Base-by-base conservation (phyloP, 768 basidiomycete species). In the Boletus rubescentipes region DNA sequence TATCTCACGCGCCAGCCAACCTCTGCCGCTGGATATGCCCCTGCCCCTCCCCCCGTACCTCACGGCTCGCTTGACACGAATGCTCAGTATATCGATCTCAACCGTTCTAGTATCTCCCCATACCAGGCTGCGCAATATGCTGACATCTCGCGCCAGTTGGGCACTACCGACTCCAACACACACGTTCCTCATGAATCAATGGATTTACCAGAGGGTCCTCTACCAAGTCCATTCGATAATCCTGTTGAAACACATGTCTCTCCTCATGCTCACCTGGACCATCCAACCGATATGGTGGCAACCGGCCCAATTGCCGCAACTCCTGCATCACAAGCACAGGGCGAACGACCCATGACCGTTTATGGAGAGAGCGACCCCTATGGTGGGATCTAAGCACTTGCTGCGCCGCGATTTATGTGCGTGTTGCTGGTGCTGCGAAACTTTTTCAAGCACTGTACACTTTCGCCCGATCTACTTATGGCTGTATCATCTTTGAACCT, bases 51-150 rank as follows among this genome's bases (percentile, higher is more conserved):
- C 1, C 2, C 46, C 1, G 26, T 30, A 7, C 50, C 55, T 14
- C 53, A 61, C 14, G 62, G 15, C 21, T 20, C 61, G 14, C 1
- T 71, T 18, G 65, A 69, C 4, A 51, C 53, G 16, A 49, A 61
- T 12, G 62, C 73, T 11, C 79, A 84, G 55, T 89, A 90, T 51
- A 75, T 83, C 35, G 84, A 90, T 60, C 74, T 91, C 38, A 74
- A 71, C 63, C 78, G 89, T 40, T 83, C 84, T 16, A 88, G 87
- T 61, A 80, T 89, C 3, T 83, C 87, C 4, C 87, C 88, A 0
- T 87, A 78, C 77, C 89, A 91, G 63, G 88, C 85, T 37, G 78
- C 76, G 0, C 89, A 91, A 66, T 90, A 90, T 61, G 80, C 76
- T 18, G 87, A 86, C 61, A 89, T 89, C 51, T 81, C 85, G 6